Evolutionary conservation across 2,329 filamentous ascomycete genomes (phyloP).

Genomic region (Aspergillus tubingensis): DNA sequence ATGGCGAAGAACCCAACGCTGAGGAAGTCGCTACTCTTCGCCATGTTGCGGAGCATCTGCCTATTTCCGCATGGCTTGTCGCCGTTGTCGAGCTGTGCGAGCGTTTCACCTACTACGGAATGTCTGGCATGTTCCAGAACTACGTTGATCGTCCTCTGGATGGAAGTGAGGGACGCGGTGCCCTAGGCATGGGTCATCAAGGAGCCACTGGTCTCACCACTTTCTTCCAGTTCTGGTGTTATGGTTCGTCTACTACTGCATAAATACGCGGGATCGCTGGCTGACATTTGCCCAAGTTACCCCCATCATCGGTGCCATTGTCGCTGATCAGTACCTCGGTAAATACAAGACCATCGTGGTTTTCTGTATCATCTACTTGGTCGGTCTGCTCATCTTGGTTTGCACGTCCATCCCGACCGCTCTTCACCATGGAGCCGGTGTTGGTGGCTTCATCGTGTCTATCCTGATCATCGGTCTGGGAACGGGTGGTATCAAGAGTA

Average conservation of each 20-base stretch:
- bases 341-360: constrained; percentile 62
- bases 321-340: constrained; percentile 63
- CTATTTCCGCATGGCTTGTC: constrained; percentile 58
- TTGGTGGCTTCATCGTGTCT: constrained; percentile 59
- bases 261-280: neutral
- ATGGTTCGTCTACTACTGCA: constrained; percentile 34
- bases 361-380: constrained; percentile 61
- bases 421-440: constrained; percentile 51
- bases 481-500: constrained; percentile 70
- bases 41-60: constrained; percentile 58
- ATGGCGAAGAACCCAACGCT: constrained; percentile 56
- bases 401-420: constrained; percentile 56
- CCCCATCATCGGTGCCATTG: constrained; percentile 60
- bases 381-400: constrained; percentile 57
- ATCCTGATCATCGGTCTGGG: constrained; percentile 66
- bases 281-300: constrained; percentile 40
- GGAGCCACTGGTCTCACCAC: constrained; percentile 53
- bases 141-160: constrained; percentile 51
- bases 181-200: constrained; percentile 47
- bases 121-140: constrained; percentile 59
- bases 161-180: constrained; percentile 42
- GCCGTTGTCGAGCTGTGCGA: constrained; percentile 59
- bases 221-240: constrained; percentile 60
- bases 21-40: constrained; percentile 54
- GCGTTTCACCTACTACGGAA: constrained; percentile 61